Evolutionary conservation across 2,329 filamentous ascomycete species (phyloP).

Genomic region (Apiospora sp.): DNA sequence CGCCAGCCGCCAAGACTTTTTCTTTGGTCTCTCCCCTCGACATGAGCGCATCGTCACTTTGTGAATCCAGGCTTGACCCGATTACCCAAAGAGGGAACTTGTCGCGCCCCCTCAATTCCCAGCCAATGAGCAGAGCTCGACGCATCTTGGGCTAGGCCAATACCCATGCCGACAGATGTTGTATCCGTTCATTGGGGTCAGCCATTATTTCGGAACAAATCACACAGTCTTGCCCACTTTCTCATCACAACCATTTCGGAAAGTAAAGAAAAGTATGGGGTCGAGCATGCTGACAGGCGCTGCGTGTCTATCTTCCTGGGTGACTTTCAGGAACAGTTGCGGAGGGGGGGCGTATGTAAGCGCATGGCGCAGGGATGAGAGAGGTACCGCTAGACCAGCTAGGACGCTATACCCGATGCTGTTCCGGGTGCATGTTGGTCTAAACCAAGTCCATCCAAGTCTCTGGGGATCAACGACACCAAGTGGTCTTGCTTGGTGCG

Average conservation of each 20-base stretch:
- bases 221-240: not conserved
- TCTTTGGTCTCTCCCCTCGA: not conserved
- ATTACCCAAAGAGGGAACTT: conserved; percentile 14
- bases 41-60: conserved; percentile 1
- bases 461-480: conserved; percentile 16
- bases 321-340: conserved; percentile 19
- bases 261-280: not conserved
- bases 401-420: conserved; percentile 17
- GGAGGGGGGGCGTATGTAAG: not conserved
- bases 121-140: not conserved
- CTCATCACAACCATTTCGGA: not conserved
- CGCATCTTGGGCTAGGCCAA: not conserved
- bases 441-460: conserved; percentile 15
- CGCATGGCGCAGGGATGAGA: conserved; percentile 19
- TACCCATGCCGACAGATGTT: not conserved
- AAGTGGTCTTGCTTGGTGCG: not conserved
- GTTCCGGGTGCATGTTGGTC: not conserved
- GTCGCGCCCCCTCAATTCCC: not conserved
- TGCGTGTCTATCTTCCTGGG: not conserved
- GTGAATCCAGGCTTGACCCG: not conserved
- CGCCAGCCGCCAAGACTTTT: conserved; percentile 16
- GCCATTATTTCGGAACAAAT: not conserved
- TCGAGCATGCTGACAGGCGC: conserved; percentile 5
- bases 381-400: not conserved
- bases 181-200: not conserved